phyloP scores from a whole-genome alignment of 306 rosid genomes.

The Castanea sativa region DNA sequence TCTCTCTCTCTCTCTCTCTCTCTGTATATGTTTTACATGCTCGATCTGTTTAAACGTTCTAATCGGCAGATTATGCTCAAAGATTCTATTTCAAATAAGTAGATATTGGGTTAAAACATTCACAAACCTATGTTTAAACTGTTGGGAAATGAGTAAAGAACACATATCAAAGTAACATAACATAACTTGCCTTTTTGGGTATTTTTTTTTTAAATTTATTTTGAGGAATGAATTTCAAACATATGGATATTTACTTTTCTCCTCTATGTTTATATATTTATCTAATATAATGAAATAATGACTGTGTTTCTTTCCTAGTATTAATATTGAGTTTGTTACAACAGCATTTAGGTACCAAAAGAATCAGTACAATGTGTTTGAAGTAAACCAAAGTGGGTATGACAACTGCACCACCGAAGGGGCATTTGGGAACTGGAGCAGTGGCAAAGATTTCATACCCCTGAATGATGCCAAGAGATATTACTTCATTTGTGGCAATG shows the following conservation, averaged over 20 bases:
- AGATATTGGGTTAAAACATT: neutral
- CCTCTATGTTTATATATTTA: neutral
- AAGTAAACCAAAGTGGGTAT: constrained; percentile 86
- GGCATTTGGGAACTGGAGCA: constrained; percentile 84
- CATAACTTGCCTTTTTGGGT: too few species aligned
- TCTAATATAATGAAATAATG: neutral
- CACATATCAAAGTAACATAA: neutral
- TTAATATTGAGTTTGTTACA: constrained; percentile 5
- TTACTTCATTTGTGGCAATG: constrained; percentile 85
- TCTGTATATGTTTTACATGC: neutral
- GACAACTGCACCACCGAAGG: constrained; percentile 86
- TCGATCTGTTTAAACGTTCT: neutral
- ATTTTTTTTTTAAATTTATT: neutral
- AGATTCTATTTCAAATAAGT: too few species aligned
- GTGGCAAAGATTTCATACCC: constrained; percentile 85
- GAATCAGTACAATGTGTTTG: constrained; percentile 87
- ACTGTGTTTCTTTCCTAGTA: neutral
- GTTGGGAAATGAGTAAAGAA: neutral
- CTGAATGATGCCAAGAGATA: constrained; percentile 56
- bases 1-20: neutral
- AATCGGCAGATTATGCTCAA: too few species aligned
- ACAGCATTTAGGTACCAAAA: constrained; percentile 88
- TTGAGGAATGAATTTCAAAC: neutral
- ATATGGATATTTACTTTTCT: neutral
- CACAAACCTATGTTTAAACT: neutral